These are phyloP conservation scores for Fusarium praegraminearum DNA, from an alignment of 2,329 filamentous ascomycete species.

Conservation along the genomic window DNA sequence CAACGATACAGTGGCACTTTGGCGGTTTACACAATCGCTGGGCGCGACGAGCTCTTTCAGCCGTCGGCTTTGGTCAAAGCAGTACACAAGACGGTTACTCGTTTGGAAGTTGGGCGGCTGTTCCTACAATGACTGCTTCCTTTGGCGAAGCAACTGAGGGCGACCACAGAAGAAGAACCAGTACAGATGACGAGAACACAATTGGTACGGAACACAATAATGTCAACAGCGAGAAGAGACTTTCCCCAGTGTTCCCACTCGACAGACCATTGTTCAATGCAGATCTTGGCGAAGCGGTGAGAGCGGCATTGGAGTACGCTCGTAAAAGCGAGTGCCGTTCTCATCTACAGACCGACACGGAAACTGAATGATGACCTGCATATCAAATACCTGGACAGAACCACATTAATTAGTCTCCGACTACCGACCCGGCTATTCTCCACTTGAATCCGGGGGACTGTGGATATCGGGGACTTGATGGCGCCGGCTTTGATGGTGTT, in stretches of 20 bases:
- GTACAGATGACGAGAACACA: slow-evolving; percentile 4
- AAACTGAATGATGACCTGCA: not conserved
- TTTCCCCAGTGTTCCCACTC: slow-evolving; percentile 53
- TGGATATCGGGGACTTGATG: slow-evolving; percentile 14
- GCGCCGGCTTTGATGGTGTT: not conserved
- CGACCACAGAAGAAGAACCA: not conserved
- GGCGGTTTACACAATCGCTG: slow-evolving; percentile 67
- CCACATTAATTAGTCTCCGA: not conserved
- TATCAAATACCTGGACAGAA: not conserved
- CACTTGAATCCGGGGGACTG: not conserved
- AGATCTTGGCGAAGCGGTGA: slow-evolving; percentile 59
- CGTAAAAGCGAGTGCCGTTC: slow-evolving; percentile 21
- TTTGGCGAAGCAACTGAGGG: not conserved
- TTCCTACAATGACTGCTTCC: slow-evolving; percentile 50
- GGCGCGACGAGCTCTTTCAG: slow-evolving; percentile 67
- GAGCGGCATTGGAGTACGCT: slow-evolving; percentile 44
- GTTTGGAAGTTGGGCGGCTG: slow-evolving; percentile 50
- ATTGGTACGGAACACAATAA: slow-evolving; percentile 6
- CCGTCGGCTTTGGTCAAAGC: slow-evolving; percentile 67
- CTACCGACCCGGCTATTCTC: not conserved
- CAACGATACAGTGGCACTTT: slow-evolving; percentile 65
- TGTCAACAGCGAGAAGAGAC: slow-evolving; percentile 4
- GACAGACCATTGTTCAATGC: slow-evolving; percentile 63
- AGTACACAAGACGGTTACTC: slow-evolving; percentile 46
- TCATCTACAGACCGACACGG: not conserved